Conservation (phyloP, 495 filamentous ascomycete genomes). For the Penicillium paxilli region DNA sequence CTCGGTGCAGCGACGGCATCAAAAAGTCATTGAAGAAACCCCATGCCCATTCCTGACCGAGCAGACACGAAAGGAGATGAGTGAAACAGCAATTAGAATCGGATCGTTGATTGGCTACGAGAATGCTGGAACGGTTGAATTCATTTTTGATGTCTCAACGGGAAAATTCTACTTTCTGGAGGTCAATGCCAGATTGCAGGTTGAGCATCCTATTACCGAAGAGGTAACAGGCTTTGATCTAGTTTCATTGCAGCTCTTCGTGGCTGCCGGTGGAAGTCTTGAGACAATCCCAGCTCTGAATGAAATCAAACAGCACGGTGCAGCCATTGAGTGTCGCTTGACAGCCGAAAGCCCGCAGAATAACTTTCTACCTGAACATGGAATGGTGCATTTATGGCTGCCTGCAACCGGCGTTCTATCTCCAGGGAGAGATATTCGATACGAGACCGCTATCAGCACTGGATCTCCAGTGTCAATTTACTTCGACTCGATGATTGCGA, state of each 20-base stretch:
- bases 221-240: slow-evolving; percentile 85
- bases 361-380: slow-evolving; percentile 84
- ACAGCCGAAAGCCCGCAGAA: slow-evolving; percentile 84
- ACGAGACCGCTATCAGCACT: slow-evolving; percentile 79
- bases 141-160: slow-evolving; percentile 85
- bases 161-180: slow-evolving; percentile 92
- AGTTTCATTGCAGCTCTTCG: slow-evolving; percentile 81
- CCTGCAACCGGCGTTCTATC: slow-evolving; percentile 50
- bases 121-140: slow-evolving; percentile 91
- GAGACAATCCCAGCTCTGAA: slow-evolving; percentile 61
- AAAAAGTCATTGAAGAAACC: slow-evolving; percentile 93
- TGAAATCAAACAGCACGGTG: slow-evolving; percentile 63
- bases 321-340: slow-evolving; percentile 83
- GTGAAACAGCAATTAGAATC: slow-evolving; percentile 75
- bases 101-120: slow-evolving; percentile 80
- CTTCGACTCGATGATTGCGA: slow-evolving; percentile 95
- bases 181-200: slow-evolving; percentile 90
- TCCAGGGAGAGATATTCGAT: slow-evolving; percentile 62
- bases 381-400: slow-evolving; percentile 62
- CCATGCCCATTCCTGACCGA: slow-evolving; percentile 75
- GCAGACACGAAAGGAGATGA: slow-evolving; percentile 68
- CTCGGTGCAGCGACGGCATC: slow-evolving; percentile 78
- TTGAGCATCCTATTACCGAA: slow-evolving; percentile 92
- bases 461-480: slow-evolving; percentile 81
- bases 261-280: slow-evolving; percentile 72